Evolutionary conservation across 2,329 filamentous ascomycete species (phyloP), one percentile per base, ranked within the genome.

Genomic region (Colletotrichum graminicola): DNA sequence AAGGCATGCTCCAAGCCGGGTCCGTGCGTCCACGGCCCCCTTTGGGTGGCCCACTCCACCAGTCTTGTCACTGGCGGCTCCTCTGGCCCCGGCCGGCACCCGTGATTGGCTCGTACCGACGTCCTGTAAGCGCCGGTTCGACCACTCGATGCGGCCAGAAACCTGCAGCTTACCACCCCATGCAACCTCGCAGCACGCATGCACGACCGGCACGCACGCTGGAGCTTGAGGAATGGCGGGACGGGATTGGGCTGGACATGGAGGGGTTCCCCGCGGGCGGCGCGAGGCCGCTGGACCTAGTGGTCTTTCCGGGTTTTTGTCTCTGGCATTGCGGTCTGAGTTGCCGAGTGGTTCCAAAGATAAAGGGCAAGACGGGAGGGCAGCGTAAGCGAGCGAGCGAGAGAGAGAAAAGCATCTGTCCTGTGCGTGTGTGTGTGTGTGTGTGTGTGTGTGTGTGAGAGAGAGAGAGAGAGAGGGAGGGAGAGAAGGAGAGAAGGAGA

Each of bases 111-210:
- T 63, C 54, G n/a, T 12, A 59, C 62, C 63, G 51, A 67, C 66
- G 43, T 71, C 71, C 36, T 69, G 55, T 74, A 74, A 74, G 73
- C 73, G 73, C 73, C 73, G 67, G 49, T 51, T 70, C 60, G 71
- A 67, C 73, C 73, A 72, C 60, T 73, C 55, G 59, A 56, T 73
- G 71, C 71, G 70, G 64, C 71, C 63, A 52, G 43, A 43, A 29
- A 45, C 59, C 71, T 74, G 71, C 73, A 71, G 64, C 62, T 63
- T 51, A 62, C 69, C 64, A 63, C 66, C 62, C 62, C 52, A 67
- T 71, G 72, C 62, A 66, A 41, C n/a, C n/a, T 21, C 69, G 64
- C 59, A 62, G 43, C 43, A 62, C 59, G 45, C 59, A 62, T 36
- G 59, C 59, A 51, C 14, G 59, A 29, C 43, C 59, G n/a, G 45